phyloP scores from a whole-genome alignment of 495 filamentous ascomycete species.

The Penicillium goetzii region DNA sequence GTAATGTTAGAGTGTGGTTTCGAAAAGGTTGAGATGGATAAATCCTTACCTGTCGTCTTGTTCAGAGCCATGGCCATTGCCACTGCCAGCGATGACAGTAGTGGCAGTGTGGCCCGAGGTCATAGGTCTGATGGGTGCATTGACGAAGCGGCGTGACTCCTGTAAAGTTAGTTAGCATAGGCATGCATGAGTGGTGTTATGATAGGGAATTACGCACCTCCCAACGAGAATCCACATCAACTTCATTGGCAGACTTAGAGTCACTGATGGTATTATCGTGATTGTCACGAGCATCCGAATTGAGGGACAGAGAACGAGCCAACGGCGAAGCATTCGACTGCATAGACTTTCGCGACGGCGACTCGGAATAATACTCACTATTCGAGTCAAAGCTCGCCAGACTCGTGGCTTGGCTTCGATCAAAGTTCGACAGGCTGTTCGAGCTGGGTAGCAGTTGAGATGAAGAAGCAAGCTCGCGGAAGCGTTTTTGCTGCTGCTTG shows the following conservation, averaged over 20 bases:
- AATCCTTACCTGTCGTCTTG: constrained; percentile 46
- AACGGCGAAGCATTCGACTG: constrained; percentile 46
- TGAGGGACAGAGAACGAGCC: constrained; percentile 43
- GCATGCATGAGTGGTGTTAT: not conserved
- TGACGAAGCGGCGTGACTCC: constrained; percentile 47
- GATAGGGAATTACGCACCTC: constrained; percentile 32
- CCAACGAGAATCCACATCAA: constrained; percentile 50
- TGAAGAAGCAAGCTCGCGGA: constrained; percentile 73
- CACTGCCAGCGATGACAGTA: constrained; percentile 27
- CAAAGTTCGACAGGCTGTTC: constrained; percentile 47
- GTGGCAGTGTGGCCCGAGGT: constrained; percentile 40
- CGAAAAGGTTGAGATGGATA: not conserved
- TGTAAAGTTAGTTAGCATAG: constrained; percentile 29
- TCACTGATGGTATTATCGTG: constrained; percentile 33
- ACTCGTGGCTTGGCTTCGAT: constrained; percentile 33
- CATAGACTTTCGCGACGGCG: constrained; percentile 43
- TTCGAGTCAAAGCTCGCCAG: constrained; percentile 45
- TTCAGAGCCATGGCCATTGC: constrained; percentile 29
- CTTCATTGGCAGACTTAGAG: constrained; percentile 44
- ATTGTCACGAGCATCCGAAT: constrained; percentile 37
- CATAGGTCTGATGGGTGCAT: constrained; percentile 39
- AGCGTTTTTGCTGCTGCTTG: constrained; percentile 74
- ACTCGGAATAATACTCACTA: constrained; percentile 43
- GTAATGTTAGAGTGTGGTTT: not conserved
- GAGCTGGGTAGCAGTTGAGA: constrained; percentile 53